Evolutionary conservation across 768 basidiomycete genomes (phyloP).

Genomic region (Lyophyllum atratum): DNA sequence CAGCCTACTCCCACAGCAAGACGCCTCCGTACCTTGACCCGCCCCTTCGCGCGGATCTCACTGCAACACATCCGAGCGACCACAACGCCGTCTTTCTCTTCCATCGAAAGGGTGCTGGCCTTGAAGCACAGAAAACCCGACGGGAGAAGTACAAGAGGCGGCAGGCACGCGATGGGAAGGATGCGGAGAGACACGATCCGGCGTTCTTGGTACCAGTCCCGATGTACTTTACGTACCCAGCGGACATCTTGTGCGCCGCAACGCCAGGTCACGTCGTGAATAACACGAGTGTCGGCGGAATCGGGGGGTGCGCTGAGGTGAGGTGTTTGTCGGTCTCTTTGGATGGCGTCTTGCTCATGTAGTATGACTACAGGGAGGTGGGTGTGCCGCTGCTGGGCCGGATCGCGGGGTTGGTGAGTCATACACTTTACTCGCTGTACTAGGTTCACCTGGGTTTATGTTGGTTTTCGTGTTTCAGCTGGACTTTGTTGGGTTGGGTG

Average conservation of each 20-base stretch:
- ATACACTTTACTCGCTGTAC: background rate
- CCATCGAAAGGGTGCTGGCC: conserved; percentile 20
- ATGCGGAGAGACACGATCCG: conserved; percentile 16
- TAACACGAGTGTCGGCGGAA: conserved; percentile 9
- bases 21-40: conserved; percentile 20
- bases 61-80: conserved; percentile 51
- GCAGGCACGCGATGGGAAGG: conserved; percentile 20
- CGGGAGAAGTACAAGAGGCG: background rate
- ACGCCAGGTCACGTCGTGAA: conserved; percentile 15
- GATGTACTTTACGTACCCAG: conserved; percentile 21
- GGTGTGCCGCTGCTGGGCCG: background rate
- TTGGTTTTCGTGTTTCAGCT: background rate
- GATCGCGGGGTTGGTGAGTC: background rate
- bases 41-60: conserved; percentile 34
- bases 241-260: conserved; percentile 18
- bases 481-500: conserved; percentile 10
- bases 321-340: background rate
- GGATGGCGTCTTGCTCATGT: background rate
- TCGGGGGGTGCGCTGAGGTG: conserved; percentile 8
- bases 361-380: background rate
- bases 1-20: background rate
- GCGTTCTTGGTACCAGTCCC: conserved; percentile 38
- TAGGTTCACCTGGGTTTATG: background rate
- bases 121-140: conserved; percentile 22
- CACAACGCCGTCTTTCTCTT: conserved; percentile 43